These are phyloP conservation scores for Fusarium sp. DNA, from an alignment of 2,329 filamentous ascomycete genomes.

Conservation along the genomic window DNA sequence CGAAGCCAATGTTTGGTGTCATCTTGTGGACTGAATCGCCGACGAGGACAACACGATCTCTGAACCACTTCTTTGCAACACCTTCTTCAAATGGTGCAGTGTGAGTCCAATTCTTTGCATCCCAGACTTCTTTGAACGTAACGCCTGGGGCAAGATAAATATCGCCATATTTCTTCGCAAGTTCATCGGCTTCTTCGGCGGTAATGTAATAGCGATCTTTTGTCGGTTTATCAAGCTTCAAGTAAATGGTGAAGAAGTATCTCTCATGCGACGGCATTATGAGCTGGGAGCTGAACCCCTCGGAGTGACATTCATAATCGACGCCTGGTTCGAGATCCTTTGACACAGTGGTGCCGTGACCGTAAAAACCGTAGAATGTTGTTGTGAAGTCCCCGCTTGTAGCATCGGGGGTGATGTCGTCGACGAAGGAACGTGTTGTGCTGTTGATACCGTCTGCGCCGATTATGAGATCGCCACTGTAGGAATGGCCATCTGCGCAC, in stretches of 20 bases:
- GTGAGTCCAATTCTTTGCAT: conserved; percentile 17
- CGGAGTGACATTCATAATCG: conserved; percentile 21
- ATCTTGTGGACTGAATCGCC: conserved; percentile 38
- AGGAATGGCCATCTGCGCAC: conserved; percentile 23
- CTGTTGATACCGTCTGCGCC: conserved; percentile 39
- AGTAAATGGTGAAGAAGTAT: conserved; percentile 26
- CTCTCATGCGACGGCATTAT: conserved; percentile 22
- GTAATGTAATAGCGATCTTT: background rate
- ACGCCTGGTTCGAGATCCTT: background rate
- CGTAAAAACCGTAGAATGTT: conserved; percentile 29
- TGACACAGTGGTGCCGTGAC: conserved; percentile 1
- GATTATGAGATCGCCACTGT: conserved; percentile 28
- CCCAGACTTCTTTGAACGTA: conserved; percentile 18
- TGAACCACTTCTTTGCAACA: conserved; percentile 26
- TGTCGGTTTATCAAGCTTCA: conserved; percentile 12
- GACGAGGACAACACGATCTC: conserved; percentile 29
- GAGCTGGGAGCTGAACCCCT: conserved; percentile 17
- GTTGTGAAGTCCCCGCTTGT: conserved; percentile 6
- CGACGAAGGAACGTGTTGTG: conserved; percentile 7
- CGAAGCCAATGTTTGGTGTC: conserved; percentile 35
- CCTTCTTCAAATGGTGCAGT: conserved; percentile 28
- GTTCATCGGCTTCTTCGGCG: background rate
- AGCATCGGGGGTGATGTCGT: background rate
- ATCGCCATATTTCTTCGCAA: conserved; percentile 9
- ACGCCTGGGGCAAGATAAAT: conserved; percentile 3